phyloP scores from a whole-genome alignment of 2,329 filamentous ascomycete species.

The Cordyceps cateniannulata region DNA sequence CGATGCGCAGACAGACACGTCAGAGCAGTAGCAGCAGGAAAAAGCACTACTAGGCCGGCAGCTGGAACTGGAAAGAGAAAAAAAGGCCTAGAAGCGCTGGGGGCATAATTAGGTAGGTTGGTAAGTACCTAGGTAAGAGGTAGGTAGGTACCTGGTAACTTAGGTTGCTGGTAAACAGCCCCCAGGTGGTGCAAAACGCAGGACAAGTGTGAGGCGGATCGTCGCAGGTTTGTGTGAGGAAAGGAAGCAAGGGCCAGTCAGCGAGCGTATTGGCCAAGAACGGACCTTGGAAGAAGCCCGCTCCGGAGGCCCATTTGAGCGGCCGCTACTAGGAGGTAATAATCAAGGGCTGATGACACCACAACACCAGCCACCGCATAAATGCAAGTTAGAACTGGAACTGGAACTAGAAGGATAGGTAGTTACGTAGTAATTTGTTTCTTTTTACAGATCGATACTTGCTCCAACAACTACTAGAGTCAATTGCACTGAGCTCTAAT shows the following conservation, averaged over 20 bases:
- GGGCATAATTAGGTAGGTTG: too few relatives aligned
- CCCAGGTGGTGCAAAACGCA: too few relatives aligned
- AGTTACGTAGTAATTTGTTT: too few relatives aligned
- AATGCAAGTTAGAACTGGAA: not conserved
- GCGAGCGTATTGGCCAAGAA: too few relatives aligned
- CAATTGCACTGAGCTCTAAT: too few relatives aligned
- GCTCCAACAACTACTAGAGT: too few relatives aligned
- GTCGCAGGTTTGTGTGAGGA: conserved; percentile 1
- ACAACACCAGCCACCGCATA: not conserved
- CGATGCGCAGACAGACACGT: not conserved
- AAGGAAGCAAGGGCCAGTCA: too few relatives aligned
- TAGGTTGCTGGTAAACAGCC: too few relatives aligned
- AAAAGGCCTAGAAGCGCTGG: not conserved
- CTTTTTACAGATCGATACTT: too few relatives aligned
- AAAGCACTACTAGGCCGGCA: not conserved
- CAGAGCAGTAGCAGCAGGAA: not conserved
- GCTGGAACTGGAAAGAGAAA: not conserved
- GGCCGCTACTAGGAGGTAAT: not conserved
- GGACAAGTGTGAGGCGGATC: conserved; percentile 7
- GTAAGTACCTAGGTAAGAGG: too few relatives aligned
- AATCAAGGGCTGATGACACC: not conserved
- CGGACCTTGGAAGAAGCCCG: too few relatives aligned
- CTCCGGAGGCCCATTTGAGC: not conserved
- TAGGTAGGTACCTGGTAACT: too few relatives aligned
- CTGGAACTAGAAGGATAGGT: not conserved